Conservation (phyloP, 805 yeast species). For the Lachancea thermotolerans region DNA sequence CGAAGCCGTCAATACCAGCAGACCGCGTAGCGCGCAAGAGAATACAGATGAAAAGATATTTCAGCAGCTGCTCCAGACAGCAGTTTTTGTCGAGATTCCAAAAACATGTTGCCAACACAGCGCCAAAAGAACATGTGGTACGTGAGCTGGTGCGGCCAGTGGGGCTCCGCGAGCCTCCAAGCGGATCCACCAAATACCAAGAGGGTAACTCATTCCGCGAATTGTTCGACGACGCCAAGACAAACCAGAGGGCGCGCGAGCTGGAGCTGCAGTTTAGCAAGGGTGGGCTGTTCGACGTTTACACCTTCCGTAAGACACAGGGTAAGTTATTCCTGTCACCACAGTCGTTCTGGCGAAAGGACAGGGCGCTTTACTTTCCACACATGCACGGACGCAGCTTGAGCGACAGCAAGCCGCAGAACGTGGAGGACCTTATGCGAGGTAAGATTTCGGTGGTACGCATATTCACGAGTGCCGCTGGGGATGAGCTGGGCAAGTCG, state of each 20-base stretch:
- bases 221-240: constrained; percentile 43
- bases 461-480: constrained; percentile 40
- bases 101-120: constrained; percentile 32
- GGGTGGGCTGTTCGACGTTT: constrained; percentile 62
- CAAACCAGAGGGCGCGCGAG: constrained; percentile 42
- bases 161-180: constrained; percentile 38
- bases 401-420: constrained; percentile 22
- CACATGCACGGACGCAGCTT: constrained; percentile 59
- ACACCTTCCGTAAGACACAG: constrained; percentile 59
- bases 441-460: constrained; percentile 29
- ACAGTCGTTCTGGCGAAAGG: constrained; percentile 63
- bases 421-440: constrained; percentile 26
- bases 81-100: constrained; percentile 29
- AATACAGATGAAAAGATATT: neutral
- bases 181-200: constrained; percentile 29
- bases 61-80: constrained; percentile 9
- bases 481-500: constrained; percentile 57
- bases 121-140: constrained; percentile 33
- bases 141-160: constrained; percentile 39
- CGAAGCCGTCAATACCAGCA: too few species aligned
- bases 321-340: constrained; percentile 88
- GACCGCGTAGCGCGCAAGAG: too few species aligned
- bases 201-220: constrained; percentile 41
- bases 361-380: constrained; percentile 75
- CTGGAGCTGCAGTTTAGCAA: constrained; percentile 58